Percentiles rank a stretch among this genome's conserved stretches.
Conservation (phyloP, 1,139 yeast species). For the Hyphopichia wangnamkhiaoensis region DNA sequence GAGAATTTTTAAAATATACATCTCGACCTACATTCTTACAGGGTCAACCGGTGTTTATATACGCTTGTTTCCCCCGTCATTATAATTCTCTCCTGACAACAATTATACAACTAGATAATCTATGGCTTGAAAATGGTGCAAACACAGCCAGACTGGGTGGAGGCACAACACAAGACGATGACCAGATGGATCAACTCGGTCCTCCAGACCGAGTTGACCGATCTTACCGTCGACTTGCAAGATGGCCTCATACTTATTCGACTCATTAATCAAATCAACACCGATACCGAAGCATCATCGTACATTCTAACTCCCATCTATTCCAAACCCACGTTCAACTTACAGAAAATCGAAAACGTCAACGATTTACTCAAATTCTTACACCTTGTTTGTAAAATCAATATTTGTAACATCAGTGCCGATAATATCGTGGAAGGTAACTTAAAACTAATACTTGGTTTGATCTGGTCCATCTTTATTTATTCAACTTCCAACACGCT, state of each 20-base stretch:
- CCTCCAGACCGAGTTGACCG: conserved; percentile 19
- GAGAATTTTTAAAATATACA: too few relatives aligned
- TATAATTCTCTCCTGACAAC: too few relatives aligned
- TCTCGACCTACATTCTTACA: too few relatives aligned
- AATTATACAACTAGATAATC: too few relatives aligned
- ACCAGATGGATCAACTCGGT: conserved; percentile 45
- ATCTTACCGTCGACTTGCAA: conserved; percentile 32
- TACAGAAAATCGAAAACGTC: conserved; percentile 66
- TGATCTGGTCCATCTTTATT: conserved; percentile 63
- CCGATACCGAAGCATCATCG: conserved; percentile 16
- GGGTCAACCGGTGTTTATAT: too few relatives aligned
- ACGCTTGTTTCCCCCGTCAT: too few relatives aligned
- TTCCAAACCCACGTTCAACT: conserved; percentile 48
- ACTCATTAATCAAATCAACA: conserved; percentile 34
- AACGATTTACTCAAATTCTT: conserved; percentile 57
- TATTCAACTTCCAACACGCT: conserved; percentile 43
- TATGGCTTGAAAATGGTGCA: too few relatives aligned
- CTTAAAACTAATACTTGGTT: conserved; percentile 60
- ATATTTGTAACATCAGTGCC: conserved; percentile 62
- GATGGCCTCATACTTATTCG: conserved; percentile 43
- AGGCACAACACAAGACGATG: conserved; percentile 48
- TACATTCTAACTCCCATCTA: conserved; percentile 39
- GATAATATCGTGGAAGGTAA: conserved; percentile 69
- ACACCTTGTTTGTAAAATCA: conserved; percentile 50
- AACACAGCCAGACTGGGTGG: conserved; percentile 38